phyloP scores from a whole-genome alignment of 768 basidiomycete genomes.

The Leccinum longicurvipes region DNA sequence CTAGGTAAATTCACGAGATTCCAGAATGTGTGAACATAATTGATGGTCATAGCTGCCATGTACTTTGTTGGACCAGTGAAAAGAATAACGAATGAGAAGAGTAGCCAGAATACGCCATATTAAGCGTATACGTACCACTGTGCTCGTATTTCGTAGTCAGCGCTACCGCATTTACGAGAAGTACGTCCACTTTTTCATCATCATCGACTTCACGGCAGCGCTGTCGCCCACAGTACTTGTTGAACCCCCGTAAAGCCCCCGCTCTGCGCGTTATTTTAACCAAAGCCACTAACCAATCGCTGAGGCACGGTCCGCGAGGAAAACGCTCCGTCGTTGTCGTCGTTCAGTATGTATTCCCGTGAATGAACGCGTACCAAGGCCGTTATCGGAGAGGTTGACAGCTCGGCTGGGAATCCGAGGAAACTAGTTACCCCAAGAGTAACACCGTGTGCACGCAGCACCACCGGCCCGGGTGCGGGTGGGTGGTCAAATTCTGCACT shows the following conservation, averaged over 20 bases:
- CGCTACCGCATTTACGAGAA: no score
- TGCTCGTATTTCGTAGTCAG: no score
- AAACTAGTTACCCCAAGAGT: not conserved
- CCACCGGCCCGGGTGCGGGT: not conserved
- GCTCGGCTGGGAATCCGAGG: not conserved
- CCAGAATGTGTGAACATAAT: not conserved
- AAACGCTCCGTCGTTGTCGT: not conserved
- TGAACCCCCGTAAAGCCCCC: no score
- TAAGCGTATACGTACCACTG: not conserved
- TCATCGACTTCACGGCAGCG: not conserved
- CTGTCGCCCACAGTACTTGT: no score
- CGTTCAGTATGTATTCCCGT: not conserved
- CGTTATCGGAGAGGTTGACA: not conserved
- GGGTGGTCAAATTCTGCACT: not conserved
- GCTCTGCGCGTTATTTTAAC: no score
- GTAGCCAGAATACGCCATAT: not conserved
- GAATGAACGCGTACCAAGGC: not conserved
- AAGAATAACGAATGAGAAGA: not conserved
- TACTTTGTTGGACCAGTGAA: not conserved
- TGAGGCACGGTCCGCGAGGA: not conserved
- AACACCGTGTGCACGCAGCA: not conserved
- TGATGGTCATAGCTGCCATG: not conserved
- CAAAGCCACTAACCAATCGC: not conserved
- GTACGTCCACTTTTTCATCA: not conserved
- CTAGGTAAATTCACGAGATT: not conserved